Evolutionary conservation across 139 green algal species (phyloP), one percentile per base, ranked within the genome.

Genomic region (Closterium sp.): DNA sequence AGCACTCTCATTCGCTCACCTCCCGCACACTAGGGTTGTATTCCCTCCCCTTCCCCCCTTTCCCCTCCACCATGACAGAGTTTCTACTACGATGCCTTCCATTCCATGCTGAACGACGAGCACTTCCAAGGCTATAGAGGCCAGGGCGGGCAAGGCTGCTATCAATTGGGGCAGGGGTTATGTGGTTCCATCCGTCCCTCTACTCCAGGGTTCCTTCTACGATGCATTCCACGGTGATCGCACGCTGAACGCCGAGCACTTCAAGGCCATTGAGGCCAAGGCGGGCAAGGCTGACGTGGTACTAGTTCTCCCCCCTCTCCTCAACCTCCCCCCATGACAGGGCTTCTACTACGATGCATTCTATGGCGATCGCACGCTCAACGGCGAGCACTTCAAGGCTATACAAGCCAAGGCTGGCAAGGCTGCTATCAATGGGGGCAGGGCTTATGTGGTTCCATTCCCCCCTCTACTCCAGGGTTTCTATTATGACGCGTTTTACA

Each of bases 301-400:
- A 1, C 4, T 12, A 5, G 1, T 23, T 66, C 38, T 12, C 4
- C 38, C 38, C 1, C 4, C 38, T 10, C 38, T 10, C 38, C 38
- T 66, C 43, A 25, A 16, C 3, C 3, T 69, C 10, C 10, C 12
- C 23, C 43, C 0, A 28, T 69, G 3, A 69, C 97, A 99, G 93
- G 98, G 98, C 85, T 99, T 99, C 94, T 99, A 99, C 95, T 99
- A 99, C 91, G 98, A 99, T 93, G 99, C 97, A 94, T 99, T 95
- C 96, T 96, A 99, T 93, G 97, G 97, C 28, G 38, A 66, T 10
- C 38, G 31, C 4, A 66, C 38, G 12, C 38, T 66, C 3, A 66
- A 66, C 38, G 38, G 19, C 38, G 4, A 66, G 38, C 83, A 86
- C 83, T 34, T 86, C 83, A 34, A 33, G 30, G 30, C 83, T 19